Evolutionary conservation across 768 basidiomycete genomes (phyloP).

Genomic region (Amanita jacksonii): DNA sequence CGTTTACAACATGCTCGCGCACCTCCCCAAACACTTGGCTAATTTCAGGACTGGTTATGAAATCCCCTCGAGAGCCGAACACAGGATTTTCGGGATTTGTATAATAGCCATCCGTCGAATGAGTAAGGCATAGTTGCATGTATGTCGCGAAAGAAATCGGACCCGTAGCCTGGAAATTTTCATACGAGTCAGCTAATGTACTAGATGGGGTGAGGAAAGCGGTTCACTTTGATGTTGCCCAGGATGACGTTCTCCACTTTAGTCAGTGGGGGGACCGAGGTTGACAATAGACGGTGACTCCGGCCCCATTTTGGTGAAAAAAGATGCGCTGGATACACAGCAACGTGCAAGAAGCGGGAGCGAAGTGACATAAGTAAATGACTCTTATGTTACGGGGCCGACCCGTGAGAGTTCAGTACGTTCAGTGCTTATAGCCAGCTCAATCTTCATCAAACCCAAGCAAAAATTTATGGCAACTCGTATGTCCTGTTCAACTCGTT

Average conservation of each 20-base stretch:
- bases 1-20: slow-evolving; percentile 16
- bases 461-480: slow-evolving; percentile 37
- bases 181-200: slow-evolving; percentile 6
- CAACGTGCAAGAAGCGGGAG: background rate
- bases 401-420: background rate
- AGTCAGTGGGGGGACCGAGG: slow-evolving; percentile 18
- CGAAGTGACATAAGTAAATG: slow-evolving; percentile 4
- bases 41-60: slow-evolving; percentile 95
- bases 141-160: slow-evolving; percentile 84
- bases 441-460: background rate
- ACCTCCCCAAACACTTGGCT: slow-evolving; percentile 97
- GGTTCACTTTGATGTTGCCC: slow-evolving; percentile 61
- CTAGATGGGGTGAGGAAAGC: background rate
- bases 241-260: slow-evolving; percentile 56
- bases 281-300: background rate
- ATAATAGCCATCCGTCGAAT: slow-evolving; percentile 91
- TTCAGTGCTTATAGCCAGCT: background rate
- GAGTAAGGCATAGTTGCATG: slow-evolving; percentile 85
- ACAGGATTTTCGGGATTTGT: slow-evolving; percentile 64
- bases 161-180: slow-evolving; percentile 61
- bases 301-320: background rate
- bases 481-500: slow-evolving; percentile 18
- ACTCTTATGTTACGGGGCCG: background rate
- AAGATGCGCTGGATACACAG: background rate
- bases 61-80: slow-evolving; percentile 85